Percentiles rank a stretch among this genome's conserved stretches.
Evolutionary conservation across 139 green algal species (phyloP).

Genomic region (Ostreobium quekettii): DNA sequence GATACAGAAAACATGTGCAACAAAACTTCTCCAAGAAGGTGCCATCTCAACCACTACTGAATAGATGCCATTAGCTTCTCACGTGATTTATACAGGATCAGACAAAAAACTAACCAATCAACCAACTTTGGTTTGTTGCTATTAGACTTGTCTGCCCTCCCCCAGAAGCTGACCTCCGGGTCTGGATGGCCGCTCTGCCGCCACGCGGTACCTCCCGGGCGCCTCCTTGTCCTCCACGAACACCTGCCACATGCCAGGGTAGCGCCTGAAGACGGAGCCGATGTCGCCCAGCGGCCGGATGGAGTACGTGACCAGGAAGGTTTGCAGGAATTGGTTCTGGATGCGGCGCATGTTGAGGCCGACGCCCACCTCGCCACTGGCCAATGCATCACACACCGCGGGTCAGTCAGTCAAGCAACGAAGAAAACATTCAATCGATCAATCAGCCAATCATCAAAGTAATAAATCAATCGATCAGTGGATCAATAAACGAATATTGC

Average conservation of each 20-base stretch:
- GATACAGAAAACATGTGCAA: constrained; percentile 3
- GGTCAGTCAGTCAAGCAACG: background rate
- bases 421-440: background rate
- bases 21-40: too few relatives aligned
- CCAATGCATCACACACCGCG: background rate
- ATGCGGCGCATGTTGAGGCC: constrained; percentile 83
- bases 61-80: background rate
- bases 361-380: constrained; percentile 86
- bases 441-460: too few relatives aligned
- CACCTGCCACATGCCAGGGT: constrained; percentile 73
- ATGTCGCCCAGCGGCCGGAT: constrained; percentile 71
- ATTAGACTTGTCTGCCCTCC: background rate
- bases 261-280: constrained; percentile 66
- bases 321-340: constrained; percentile 60
- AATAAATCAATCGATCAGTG: too few relatives aligned
- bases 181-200: constrained; percentile 5
- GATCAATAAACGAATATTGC: too few relatives aligned
- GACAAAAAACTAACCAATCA: background rate
- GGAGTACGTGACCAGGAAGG: constrained; percentile 79
- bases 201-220: constrained; percentile 29
- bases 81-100: background rate
- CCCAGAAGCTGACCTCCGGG: constrained; percentile 10
- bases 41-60: background rate
- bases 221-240: constrained; percentile 48
- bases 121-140: background rate